phyloP scores from a whole-genome alignment of 108 stramenopile genomes.

The Skeletonema grethae region DNA sequence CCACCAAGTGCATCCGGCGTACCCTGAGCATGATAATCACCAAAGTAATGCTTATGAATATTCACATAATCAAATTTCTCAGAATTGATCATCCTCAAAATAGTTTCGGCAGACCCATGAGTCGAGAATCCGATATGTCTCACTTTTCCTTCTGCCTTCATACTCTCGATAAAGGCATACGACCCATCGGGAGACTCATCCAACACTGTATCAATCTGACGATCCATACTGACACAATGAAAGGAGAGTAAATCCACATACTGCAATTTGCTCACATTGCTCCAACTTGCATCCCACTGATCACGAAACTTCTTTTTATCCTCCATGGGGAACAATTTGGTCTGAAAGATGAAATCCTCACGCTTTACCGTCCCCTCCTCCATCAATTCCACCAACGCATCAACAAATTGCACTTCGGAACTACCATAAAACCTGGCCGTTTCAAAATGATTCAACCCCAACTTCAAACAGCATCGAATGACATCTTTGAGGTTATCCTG shows the following conservation, averaged over 20 bases:
- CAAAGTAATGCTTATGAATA: conserved; percentile 75
- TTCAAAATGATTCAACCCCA: conserved; percentile 84
- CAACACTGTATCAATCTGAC: conserved; percentile 46
- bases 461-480: conserved; percentile 44
- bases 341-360: conserved; percentile 75
- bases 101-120: conserved; percentile 65
- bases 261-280: conserved; percentile 43
- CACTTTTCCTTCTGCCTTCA: conserved; percentile 56
- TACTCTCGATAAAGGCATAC: conserved; percentile 40
- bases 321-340: conserved; percentile 53
- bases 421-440: conserved; percentile 74
- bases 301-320: conserved; percentile 52
- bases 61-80: conserved; percentile 74
- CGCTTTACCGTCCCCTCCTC: conserved; percentile 50
- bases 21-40: conserved; percentile 69
- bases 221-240: conserved; percentile 49
- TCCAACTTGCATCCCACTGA: conserved; percentile 56
- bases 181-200: conserved; percentile 46
- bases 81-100: conserved; percentile 63
- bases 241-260: conserved; percentile 78
- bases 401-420: conserved; percentile 57
- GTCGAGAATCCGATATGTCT: conserved; percentile 78
- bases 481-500: conserved; percentile 56
- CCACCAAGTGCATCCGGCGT: conserved; percentile 55
- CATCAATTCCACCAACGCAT: conserved; percentile 53